A percentile compares a stretch with the other conserved stretches of the same genome.
phyloP scores from a whole-genome alignment of 1,284 basidiomycete species.

The Austroboletus novae-zelandiae region DNA sequence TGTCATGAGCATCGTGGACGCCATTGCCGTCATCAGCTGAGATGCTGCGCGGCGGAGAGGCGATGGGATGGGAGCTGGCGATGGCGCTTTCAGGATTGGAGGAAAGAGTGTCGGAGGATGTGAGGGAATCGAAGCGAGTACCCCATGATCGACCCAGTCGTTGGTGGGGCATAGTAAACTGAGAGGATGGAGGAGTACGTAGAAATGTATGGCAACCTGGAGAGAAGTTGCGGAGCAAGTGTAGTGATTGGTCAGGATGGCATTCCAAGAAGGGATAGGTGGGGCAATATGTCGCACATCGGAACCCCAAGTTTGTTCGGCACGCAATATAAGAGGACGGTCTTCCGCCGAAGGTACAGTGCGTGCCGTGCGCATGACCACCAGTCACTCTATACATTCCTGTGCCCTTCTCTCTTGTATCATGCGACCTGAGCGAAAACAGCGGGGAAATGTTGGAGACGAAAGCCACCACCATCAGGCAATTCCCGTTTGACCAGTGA shows the following conservation, averaged over 20 bases:
- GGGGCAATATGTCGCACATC: conserved; percentile 21
- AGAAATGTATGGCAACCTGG: conserved; percentile 14
- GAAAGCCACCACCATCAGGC: conserved; percentile 13
- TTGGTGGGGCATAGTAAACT: conserved; percentile 42
- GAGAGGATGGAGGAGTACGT: conserved; percentile 12
- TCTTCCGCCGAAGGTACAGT: conserved; percentile 25
- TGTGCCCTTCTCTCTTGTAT: conserved; percentile 29
- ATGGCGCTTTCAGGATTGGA: conserved; percentile 21
- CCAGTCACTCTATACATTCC: conserved; percentile 28
- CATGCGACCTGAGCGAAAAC: conserved; percentile 20
- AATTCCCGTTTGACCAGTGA: conserved; percentile 11
- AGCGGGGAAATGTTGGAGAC: conserved; percentile 21
- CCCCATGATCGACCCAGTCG: conserved; percentile 55
- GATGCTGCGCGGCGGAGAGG: conserved; percentile 15
- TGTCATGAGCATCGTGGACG: conserved; percentile 46
- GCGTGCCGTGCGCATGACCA: conserved; percentile 7
- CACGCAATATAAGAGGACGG: conserved; percentile 9
- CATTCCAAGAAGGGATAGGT: conserved; percentile 15
- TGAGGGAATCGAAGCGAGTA: conserved; percentile 62
- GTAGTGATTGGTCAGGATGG: conserved; percentile 18
- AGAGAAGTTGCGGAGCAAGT: conserved; percentile 6
- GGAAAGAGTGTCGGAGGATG: conserved; percentile 28
- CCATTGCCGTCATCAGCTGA: conserved; percentile 30
- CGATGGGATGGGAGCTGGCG: conserved; percentile 12
- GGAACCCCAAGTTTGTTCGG: conserved; percentile 9